phyloP scores from a whole-genome alignment of 345 rosid species.

The Ceriops decandra region DNA sequence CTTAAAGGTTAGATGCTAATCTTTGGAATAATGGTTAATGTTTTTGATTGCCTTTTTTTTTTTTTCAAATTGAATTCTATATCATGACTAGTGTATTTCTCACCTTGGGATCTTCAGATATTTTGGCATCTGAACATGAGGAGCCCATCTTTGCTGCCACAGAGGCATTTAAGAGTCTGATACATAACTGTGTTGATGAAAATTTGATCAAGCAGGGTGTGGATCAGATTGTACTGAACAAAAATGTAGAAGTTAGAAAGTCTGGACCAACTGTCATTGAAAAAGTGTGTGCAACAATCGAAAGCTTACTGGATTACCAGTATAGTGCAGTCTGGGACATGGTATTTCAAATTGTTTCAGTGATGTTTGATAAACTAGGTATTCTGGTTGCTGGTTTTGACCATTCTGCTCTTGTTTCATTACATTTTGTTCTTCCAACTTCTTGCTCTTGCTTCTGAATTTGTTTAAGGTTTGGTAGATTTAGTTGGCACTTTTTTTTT shows the following conservation, averaged over 20 bases:
- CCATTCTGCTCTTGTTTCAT: constrained; percentile 1
- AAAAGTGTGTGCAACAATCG: constrained; percentile 70
- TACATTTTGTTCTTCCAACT: not conserved
- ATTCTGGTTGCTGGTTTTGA: constrained; percentile 13
- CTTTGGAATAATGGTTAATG: no score
- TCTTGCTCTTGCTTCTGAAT: not conserved
- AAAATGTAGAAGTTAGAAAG: constrained; percentile 36
- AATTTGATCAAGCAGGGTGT: constrained; percentile 70
- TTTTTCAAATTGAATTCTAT: not conserved
- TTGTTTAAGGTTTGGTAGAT: not conserved
- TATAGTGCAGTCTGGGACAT: constrained; percentile 75
- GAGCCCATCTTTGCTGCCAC: constrained; percentile 83
- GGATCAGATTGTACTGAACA: constrained; percentile 41
- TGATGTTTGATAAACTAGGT: constrained; percentile 84
- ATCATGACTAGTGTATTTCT: not conserved
- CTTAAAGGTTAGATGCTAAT: constrained; percentile 58
- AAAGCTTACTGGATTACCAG: constrained; percentile 80
- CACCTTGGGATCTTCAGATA: constrained; percentile 48
- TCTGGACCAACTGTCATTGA: constrained; percentile 74
- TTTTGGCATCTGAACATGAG: constrained; percentile 86
- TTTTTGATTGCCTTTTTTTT: constrained; percentile 1
- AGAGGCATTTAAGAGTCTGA: constrained; percentile 67
- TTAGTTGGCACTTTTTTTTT: not conserved
- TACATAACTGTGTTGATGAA: constrained; percentile 68
- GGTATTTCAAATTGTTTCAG: constrained; percentile 74